These are phyloP conservation scores for Alopecurus myosuroides DNA, from an alignment of 176 grass and related monocot genomes.

Conservation along the genomic window DNA sequence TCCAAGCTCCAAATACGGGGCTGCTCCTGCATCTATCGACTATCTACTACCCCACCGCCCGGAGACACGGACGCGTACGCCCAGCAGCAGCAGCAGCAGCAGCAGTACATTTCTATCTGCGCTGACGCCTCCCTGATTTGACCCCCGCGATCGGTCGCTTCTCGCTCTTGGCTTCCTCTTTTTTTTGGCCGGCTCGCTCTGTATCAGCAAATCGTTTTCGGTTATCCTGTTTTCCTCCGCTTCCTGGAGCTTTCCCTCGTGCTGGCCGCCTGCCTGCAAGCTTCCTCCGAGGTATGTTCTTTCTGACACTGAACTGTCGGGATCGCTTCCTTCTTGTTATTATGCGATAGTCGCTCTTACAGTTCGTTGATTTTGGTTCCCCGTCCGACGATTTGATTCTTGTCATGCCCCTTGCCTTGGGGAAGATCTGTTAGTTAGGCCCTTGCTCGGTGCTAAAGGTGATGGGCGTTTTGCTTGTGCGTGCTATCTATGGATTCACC, in stretches of 20 bases:
- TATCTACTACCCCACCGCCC: neutral
- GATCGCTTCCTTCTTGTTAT: neutral
- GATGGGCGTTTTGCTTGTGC: neutral
- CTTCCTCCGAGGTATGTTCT: conserved; percentile 22
- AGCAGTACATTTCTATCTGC: neutral
- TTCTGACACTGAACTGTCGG: neutral
- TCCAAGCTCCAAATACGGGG: neutral
- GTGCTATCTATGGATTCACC: neutral
- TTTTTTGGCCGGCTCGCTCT: neutral
- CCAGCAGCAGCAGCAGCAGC: neutral
- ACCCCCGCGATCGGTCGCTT: neutral
- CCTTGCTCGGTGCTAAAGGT: neutral
- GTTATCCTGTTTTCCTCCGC: conserved; percentile 13
- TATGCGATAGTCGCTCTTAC: neutral
- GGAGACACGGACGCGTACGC: neutral
- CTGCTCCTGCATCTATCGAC: neutral
- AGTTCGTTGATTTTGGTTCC: neutral
- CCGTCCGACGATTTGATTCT: neutral
- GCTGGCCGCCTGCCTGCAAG: neutral
- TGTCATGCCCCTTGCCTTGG: neutral
- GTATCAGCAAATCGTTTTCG: neutral
- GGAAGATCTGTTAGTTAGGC: conserved; percentile 15
- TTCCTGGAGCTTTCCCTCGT: conserved; percentile 35
- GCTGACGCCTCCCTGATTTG: conserved; percentile 25
- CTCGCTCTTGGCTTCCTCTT: neutral